Base-by-base conservation (phyloP, 768 basidiomycete species). In the Cystofilobasidium macerans region DNA sequence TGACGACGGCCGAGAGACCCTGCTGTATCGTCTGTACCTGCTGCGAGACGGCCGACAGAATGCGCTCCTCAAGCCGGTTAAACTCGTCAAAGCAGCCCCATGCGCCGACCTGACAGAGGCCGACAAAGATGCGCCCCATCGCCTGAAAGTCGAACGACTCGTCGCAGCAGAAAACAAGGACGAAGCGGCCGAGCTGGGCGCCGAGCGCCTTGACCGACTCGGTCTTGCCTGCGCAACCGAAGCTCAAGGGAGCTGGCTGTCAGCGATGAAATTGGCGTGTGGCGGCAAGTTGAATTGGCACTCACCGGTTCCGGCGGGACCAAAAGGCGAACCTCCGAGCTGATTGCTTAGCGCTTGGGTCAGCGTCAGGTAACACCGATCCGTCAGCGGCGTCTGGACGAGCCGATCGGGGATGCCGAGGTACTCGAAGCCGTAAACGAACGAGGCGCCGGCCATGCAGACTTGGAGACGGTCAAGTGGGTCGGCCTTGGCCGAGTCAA, bases 151-250 rank as follows among this genome's bases (percentile, higher is more conserved):
- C 95, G 77, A 99, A 98, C 0, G 89, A 95, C 76, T 99, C 95
- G 76, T 99, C 95, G 73, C 95, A 99, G 75, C 95, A 98, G 79
- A 99, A 99, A n/a, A 99, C 95, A 57, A 99, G 81, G n/a, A 99
- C 95, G 73, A 99, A 99, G 42, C 95, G 86, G 45, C 95, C 95
- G 7, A 99, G 84, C 72, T 95, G 93, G 2, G 97, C 90, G 58
- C 95, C 95, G 26, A 99, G 84, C 2, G 95, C 93, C 77, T 99
- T 99, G 74, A 99, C 95, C 1, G 95, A 98, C 77, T 99, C 95
- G 0, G 95, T 99, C 80, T 99, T 99, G 35, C 93, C 91, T 90
- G 71, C 56, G 51, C 20, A 51, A 61, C 51, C 48, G 22, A 12
- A 35, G 4, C 14, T 42, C 33, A 36, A 48, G 11, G 42, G 47